Conservation (phyloP, 2,329 filamentous ascomycete species). For the Penicillium sp. region DNA sequence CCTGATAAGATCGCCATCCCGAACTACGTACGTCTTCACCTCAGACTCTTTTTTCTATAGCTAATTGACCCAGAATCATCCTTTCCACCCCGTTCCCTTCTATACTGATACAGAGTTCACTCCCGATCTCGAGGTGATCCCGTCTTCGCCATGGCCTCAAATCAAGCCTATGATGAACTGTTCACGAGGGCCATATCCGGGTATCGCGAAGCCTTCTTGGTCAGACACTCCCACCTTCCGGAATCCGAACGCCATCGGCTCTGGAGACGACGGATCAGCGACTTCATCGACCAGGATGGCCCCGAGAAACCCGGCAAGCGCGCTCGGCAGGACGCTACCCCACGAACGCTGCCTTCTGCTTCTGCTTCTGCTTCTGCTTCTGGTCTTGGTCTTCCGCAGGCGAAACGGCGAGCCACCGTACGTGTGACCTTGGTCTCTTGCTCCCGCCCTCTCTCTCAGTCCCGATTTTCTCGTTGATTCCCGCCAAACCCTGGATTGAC, state of each 20-base stretch:
- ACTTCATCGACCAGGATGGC: slow-evolving; percentile 28
- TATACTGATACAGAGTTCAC: slow-evolving; percentile 32
- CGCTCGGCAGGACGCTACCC: slow-evolving; percentile 38
- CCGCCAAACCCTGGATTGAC: slow-evolving; percentile 39
- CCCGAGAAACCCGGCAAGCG: slow-evolving; percentile 39
- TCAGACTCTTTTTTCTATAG: not conserved
- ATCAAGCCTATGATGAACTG: slow-evolving; percentile 37
- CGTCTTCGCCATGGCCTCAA: slow-evolving; percentile 30
- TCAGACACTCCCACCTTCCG: slow-evolving; percentile 38
- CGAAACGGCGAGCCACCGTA: slow-evolving; percentile 46
- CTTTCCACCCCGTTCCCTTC: slow-evolving; percentile 12
- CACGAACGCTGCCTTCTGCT: slow-evolving; percentile 36
- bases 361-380: slow-evolving; percentile 33
- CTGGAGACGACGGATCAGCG: slow-evolving; percentile 37
- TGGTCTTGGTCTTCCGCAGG: slow-evolving; percentile 36
- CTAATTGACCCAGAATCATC: not conserved
- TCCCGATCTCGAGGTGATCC: slow-evolving; percentile 8
- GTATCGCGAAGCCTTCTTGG: slow-evolving; percentile 41
- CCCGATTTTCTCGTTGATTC: slow-evolving; percentile 23
- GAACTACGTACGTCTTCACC: not conserved
- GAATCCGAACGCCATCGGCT: slow-evolving; percentile 40
- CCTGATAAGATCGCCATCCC: not conserved
- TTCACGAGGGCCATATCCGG: slow-evolving; percentile 40
- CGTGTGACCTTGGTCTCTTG: slow-evolving; percentile 40
- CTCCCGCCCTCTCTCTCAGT: slow-evolving; percentile 27